These are phyloP conservation scores for Pelargonium myrrhifolium DNA, from an alignment of 441 rosid genomes.

Conservation along the genomic window DNA sequence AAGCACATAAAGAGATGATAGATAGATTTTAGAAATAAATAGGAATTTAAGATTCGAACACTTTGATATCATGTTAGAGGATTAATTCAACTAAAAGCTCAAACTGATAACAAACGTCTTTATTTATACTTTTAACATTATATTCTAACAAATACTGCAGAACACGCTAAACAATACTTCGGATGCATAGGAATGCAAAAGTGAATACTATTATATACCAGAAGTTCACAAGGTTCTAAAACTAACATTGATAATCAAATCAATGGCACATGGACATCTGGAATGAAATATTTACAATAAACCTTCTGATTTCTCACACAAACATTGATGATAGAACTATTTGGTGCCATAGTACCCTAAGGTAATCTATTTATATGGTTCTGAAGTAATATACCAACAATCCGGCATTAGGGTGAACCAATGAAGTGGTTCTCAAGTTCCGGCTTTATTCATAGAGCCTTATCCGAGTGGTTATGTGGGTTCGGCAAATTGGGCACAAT, in stretches of 20 bases:
- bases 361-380: too few relatives aligned
- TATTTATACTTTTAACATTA: too few relatives aligned
- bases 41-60: too few relatives aligned
- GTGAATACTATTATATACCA: too few relatives aligned
- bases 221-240: neutral
- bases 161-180: neutral
- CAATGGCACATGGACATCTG: neutral
- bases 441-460: slow-evolving; percentile 20
- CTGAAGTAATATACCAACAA: neutral
- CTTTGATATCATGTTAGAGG: too few relatives aligned
- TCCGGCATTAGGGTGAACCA: too few relatives aligned
- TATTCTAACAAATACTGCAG: neutral
- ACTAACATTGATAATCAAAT: neutral
- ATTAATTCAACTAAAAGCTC: too few relatives aligned
- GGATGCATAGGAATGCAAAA: neutral
- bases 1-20: too few relatives aligned
- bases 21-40: too few relatives aligned
- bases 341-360: neutral
- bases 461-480: slow-evolving; percentile 13
- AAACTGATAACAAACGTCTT: too few relatives aligned
- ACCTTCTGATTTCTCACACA: neutral
- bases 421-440: neutral
- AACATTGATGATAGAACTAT: neutral
- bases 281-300: neutral
- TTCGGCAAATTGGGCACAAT: slow-evolving; percentile 17